A percentile compares a stretch with the other conserved stretches of the same genome.
These are phyloP conservation scores for Rhododendron kiyosumense DNA, from an alignment of 148 eudicot genomes.

Conservation along the genomic window DNA sequence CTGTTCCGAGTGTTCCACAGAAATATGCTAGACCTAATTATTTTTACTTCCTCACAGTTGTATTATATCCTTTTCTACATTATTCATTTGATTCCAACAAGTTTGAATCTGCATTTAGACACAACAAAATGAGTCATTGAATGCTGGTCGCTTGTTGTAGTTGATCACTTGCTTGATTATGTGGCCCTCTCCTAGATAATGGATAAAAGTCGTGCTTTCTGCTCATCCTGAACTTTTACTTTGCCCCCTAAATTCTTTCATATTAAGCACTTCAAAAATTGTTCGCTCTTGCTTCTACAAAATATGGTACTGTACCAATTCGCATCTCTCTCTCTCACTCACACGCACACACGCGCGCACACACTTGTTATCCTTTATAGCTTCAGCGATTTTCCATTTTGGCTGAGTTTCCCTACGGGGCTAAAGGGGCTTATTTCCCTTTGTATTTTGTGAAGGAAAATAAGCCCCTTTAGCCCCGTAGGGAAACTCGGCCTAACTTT, in stretches of 20 bases:
- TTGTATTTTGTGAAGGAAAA: too few species aligned
- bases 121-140: not conserved
- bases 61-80: not conserved
- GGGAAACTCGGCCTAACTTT: not conserved
- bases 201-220: not conserved
- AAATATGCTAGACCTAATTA: not conserved
- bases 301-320: not conserved
- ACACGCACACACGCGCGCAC: not conserved
- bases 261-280: not conserved
- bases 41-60: not conserved
- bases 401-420: not conserved
- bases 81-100: not conserved
- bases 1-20: not conserved
- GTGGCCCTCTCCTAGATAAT: not conserved
- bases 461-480: too few species aligned
- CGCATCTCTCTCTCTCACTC: not conserved
- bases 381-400: not conserved
- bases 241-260: not conserved
- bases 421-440: not conserved
- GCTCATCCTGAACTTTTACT: not conserved
- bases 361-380: not conserved
- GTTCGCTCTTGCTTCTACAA: not conserved
- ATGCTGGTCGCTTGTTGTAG: not conserved
- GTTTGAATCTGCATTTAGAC: not conserved
- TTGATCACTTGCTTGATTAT: not conserved